These are phyloP conservation scores for Albatrellus sp. DNA, from an alignment of 1,284 basidiomycete species.

Conservation along the genomic window DNA sequence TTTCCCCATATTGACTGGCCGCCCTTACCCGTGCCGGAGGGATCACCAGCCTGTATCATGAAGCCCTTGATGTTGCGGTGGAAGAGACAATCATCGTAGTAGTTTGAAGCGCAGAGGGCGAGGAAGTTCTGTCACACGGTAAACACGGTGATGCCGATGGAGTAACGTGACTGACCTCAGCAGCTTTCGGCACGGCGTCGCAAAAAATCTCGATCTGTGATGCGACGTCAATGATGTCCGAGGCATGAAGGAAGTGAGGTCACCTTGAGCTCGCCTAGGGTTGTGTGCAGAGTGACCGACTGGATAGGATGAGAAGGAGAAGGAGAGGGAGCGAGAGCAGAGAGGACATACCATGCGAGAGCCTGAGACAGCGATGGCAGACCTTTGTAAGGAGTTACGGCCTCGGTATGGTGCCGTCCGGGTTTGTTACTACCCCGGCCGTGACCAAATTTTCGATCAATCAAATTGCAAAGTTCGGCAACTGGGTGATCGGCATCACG, in stretches of 20 bases:
- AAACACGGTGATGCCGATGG: conserved; percentile 4
- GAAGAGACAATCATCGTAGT: conserved; percentile 81
- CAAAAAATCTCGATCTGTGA: conserved; percentile 90
- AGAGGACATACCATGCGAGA: conserved; percentile 7
- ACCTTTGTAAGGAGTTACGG: too few relatives aligned
- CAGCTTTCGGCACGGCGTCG: conserved; percentile 87
- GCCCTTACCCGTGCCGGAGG: conserved; percentile 69
- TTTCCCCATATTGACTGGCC: conserved; percentile 82
- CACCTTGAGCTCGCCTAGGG: conserved; percentile 91
- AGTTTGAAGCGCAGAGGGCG: conserved; percentile 82
- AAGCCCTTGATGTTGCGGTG: conserved; percentile 94
- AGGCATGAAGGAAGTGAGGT: conserved; percentile 8
- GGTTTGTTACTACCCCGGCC: too few relatives aligned
- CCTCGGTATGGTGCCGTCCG: too few relatives aligned
- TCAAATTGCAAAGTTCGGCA: too few relatives aligned
- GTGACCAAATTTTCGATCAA: too few relatives aligned
- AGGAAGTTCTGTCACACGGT: conserved; percentile 71
- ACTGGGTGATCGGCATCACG: not conserved
- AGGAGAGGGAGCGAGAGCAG: conserved; percentile 6
- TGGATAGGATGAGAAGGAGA: conserved; percentile 17
- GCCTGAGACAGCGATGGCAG: too few relatives aligned
- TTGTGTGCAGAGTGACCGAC: conserved; percentile 94
- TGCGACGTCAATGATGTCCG: conserved; percentile 1
- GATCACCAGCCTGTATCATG: conserved; percentile 90
- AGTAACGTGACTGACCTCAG: conserved; percentile 51